Evolutionary conservation across 1,284 basidiomycete genomes (phyloP), one percentile per base, ranked within the genome.

Genomic region (Tilletia walkeri): DNA sequence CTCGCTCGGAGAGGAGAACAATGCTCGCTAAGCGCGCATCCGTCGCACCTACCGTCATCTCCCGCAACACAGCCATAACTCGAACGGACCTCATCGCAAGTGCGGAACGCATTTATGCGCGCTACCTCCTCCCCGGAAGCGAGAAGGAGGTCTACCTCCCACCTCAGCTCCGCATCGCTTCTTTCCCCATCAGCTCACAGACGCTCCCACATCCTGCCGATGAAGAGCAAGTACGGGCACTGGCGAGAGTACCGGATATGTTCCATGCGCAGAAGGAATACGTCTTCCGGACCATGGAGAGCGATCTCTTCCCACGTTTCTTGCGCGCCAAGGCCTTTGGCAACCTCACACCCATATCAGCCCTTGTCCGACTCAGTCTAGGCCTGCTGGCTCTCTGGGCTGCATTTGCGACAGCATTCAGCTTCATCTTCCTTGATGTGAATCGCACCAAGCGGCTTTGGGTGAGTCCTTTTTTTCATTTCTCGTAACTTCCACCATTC

Each of bases 241-340:
- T 97, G 87, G 90, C 95, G 0, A 90, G 93, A 75, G 90, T 99
- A 56, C 95, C 95, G 12, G 95, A 98, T 84, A 91, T 98, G 87
- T 99, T 97, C 86, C 93, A 98, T 83, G 86, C 90, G 2, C 95
- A 98, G 85, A 98, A 99, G 86, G 93, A 96, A 82, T 83, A 96
- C 82, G 94, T 95, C 81, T 96, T 95, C 87, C 88, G 93, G 68
- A 93, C 93, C 4, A 95, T 97, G 90, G 95, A 97, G 84, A 91
- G 94, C 84, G 94, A 97, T 81, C 92, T 93, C n/a, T 98, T 95
- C 86, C 81, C 82, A 4, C 88, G 94, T 3, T 99, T 99, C 88
- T 86, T 99, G 68, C 89, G 95, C 69, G 90, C 93, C 4, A 99
- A 99, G 85, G 94, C 95, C 9, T 99, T 98, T 82, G 93, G 94